These are phyloP conservation scores for Boechera divaricarpa DNA, from an alignment of 345 rosid genomes.

Conservation along the genomic window DNA sequence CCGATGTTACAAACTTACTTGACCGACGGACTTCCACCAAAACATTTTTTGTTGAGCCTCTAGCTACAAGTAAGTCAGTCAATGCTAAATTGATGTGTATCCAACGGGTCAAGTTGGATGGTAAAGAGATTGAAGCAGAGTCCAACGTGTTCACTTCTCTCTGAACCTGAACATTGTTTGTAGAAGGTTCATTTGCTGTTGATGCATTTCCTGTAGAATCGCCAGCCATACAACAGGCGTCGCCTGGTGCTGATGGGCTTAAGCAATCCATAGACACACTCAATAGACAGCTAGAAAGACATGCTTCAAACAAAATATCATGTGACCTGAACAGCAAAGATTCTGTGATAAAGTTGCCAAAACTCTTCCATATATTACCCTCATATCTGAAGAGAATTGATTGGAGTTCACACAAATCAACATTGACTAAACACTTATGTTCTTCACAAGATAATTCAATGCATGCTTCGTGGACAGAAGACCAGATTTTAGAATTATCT, in stretches of 20 bases:
- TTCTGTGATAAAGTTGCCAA: constrained; percentile 51
- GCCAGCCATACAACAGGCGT: constrained; percentile 43
- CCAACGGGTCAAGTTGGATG: constrained; percentile 49
- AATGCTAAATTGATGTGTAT: constrained; percentile 56
- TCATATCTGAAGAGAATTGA: constrained; percentile 56
- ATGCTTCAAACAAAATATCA: constrained; percentile 63
- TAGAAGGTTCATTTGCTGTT: constrained; percentile 46
- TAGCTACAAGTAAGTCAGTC: constrained; percentile 57
- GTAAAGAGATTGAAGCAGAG: constrained; percentile 47
- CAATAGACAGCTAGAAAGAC: constrained; percentile 62
- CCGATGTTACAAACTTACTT: constrained; percentile 60
- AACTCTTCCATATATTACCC: constrained; percentile 52
- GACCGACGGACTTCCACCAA: constrained; percentile 57
- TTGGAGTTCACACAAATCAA: constrained; percentile 57
- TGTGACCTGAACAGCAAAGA: constrained; percentile 52
- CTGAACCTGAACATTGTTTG: constrained; percentile 47
- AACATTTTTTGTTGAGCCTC: constrained; percentile 57
- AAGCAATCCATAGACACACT: constrained; percentile 54
- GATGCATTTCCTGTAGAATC: constrained; percentile 47
- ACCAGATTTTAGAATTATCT: constrained; percentile 64
- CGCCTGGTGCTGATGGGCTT: constrained; percentile 44
- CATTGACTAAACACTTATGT: constrained; percentile 48
- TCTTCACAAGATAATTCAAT: constrained; percentile 63
- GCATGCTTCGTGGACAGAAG: constrained; percentile 54
- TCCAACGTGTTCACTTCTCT: constrained; percentile 50